Base-by-base conservation (phyloP, 139 green algal genomes). In the Micractinium sp. region DNA sequence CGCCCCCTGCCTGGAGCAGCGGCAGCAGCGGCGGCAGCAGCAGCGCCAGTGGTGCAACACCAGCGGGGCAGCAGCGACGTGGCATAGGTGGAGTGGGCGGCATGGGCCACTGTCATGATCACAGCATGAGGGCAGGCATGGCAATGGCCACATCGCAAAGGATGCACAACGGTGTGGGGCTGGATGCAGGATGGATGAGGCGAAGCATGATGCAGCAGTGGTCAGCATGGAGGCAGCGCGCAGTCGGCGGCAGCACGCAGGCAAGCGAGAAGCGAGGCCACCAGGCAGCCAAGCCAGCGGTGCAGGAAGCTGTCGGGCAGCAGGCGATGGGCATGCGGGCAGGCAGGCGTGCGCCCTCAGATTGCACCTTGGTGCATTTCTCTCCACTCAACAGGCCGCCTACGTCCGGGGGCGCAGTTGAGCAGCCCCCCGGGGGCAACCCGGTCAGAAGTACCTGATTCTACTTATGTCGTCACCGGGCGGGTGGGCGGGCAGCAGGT, bases 371-470 rank as follows among this genome's bases (percentile, higher is more conserved):
- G 4, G 31, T 18, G 53, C 47, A 56, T 5, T 56, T 75, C 47
- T 84, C 74, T 82, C 73, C 85, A 89, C 47, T 76, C 47, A n/a
- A 13, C n/a, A 3, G 35, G 85, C 53, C 73, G 33, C 74, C 22
- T 27, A 18, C 73, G 27, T 33, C 33, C 69, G 39, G 39, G 39
- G 56, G 27, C 27, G 56, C 60, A 0, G 7, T 35, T 2, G 29
- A 38, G 71, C 71, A 33, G 3, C 71, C 71, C 71, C 67, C 71
- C 9, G 71, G 35, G 71, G 71, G 71, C 71, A 77, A 38, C 71
- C 31, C 15, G 41, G 87, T 90, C 87, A 76, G 87, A 81, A 90
- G 87, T 90, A 90, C 80, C 87, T 90, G 87, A 78, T 77, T 87
- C 71, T 75, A 25, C 83, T n/a, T 53, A 1, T 71, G 22, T 85